Evolutionary conservation across 208 protist species (phyloP), one percentile per base, ranked within the genome.

Genomic region (Leptomonas pyrrhocoris): DNA sequence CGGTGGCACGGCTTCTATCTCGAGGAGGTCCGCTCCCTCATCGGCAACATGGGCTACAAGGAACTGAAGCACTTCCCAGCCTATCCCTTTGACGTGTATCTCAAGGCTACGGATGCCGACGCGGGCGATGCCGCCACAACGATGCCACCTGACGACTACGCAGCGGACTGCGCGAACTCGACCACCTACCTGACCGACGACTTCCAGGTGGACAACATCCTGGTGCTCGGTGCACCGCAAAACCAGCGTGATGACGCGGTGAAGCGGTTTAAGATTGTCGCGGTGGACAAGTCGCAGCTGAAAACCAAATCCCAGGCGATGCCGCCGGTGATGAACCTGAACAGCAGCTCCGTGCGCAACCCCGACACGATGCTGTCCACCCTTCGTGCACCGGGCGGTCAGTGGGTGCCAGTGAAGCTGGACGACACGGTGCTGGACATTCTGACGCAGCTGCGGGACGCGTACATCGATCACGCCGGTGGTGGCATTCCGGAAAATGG

Each of bases 1-100:
- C 89, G 93, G 34, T 97, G 89, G 89, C 89, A 90, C 36, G 85
- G 80, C 36, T 92, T 97, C 53, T 96, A 96, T 81, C 43, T 97
- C 2, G 89, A 97, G 54, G 93, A 97, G 85, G 82, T 96, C 72
- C 88, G 90, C 49, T 77, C 83, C 13, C 59, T 95, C n/a, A 85
- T 94, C 18, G 88, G 86, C 60, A 87, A 88, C 30, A 77, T 93
- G 49, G 91, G 91, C 60, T 91, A 93, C 80, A 83, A 60, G 2
- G 81, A 86, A 50, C 62, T 88, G 36, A 79, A 80, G 45, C 88
- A 94, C 77, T 94, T 96, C 53, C 80, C 89, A 6, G 83, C 88
- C 31, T 94, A 83, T 58, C 83, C 86, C 0, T 89, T 96, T 45
- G 91, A 97, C 51, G 91, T 95, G 36, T 95, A 96, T 57, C 30